A percentile compares a stretch with the other conserved stretches of the same genome.
Evolutionary conservation across 306 rosid genomes (phyloP).

Genomic region (Oemleria cerasiformis): DNA sequence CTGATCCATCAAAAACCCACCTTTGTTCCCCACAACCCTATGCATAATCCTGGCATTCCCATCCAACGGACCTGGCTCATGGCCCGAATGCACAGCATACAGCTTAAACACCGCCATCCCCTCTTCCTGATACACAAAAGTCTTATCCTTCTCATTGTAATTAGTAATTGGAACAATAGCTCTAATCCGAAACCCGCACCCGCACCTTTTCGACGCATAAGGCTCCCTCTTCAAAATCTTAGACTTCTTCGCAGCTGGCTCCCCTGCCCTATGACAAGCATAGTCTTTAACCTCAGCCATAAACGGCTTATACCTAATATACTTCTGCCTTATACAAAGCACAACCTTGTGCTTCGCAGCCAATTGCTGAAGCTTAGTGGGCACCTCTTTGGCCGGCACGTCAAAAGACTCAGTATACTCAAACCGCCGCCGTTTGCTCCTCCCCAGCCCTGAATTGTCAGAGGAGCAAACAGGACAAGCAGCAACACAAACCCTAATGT

Average conservation of each 20-base stretch:
- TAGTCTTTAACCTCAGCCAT: conserved; percentile 99
- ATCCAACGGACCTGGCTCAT: conserved; percentile 96
- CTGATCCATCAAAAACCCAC: conserved; percentile 75
- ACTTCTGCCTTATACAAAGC: conserved; percentile 94
- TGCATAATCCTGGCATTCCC: conserved; percentile 99
- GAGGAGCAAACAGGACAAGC: conserved; percentile 73
- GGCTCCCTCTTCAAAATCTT: conserved; percentile 95
- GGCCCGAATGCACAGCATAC: conserved; percentile 98
- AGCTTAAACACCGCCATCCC: conserved; percentile 85
- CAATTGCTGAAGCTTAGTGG: conserved; percentile 70
- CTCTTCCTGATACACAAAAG: conserved; percentile 93
- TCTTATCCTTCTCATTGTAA: conserved; percentile 95
- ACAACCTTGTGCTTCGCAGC: conserved; percentile 95
- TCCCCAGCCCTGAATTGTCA: conserved; percentile 40
- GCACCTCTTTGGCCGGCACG: conserved; percentile 92
- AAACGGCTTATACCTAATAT: conserved; percentile 94
- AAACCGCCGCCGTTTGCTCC: conserved; percentile 76
- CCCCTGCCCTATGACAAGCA: conserved; percentile 96
- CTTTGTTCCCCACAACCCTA: conserved; percentile 89
- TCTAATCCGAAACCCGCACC: conserved; percentile 95
- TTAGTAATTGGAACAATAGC: conserved; percentile 96
- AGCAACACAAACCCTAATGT: conserved; percentile 81
- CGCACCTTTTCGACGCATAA: conserved; percentile 90
- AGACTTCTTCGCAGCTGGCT: conserved; percentile 75
- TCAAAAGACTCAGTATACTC: conserved; percentile 92